Evolutionary conservation across 2,329 filamentous ascomycete genomes (phyloP), one percentile per base, ranked within the genome.

Genomic region (Paraconiothyrium sp.): DNA sequence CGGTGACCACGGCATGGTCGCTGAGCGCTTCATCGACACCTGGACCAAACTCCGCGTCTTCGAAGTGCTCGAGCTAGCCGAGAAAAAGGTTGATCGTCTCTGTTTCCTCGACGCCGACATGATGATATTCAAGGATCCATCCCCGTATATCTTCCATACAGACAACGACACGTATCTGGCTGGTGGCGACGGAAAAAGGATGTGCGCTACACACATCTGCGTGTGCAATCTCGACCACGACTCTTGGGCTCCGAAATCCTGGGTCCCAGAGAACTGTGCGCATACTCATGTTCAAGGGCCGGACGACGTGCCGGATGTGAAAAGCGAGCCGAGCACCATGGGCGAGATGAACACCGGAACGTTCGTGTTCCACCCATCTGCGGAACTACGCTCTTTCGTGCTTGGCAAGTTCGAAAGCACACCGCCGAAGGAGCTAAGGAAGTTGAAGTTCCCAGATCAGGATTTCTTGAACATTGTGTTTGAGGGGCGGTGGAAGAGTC

Each of bases 11-110:
- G 60, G 56, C 24, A 76, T 80, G 60, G 83, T 86, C 35, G 83
- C 84, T 1, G 80, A 84, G 60, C 80, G 84, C 24, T 86, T 86
- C 72, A 78, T 77, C 59, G 84, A 86, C 64, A 86, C 84, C 3
- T 86, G 84, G 81, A 86, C 84, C 2, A 86, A 86, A 66, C 76
- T 86, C 3, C 80, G 83, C n/a, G 84, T 85, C 24, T 86, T 86
- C 67, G 80, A 84, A 58, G 61, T 83, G 4, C 39, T 67, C 61
- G 16, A 71, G 52, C 9, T 50, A 41, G 27, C 37, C 43, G 63
- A 60, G 3, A 80, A 78, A 16, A 57, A 43, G 27, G 69, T 69
- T 47, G 76, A 82, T 44, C 76, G 75, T 7, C 66, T 84, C 16
- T 84, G 83, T 66, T 85, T 84, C 64, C 76, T 86, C 4, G 84